Base-by-base conservation (phyloP, 208 protist genomes). In the Eutreptiella sp. region DNA sequence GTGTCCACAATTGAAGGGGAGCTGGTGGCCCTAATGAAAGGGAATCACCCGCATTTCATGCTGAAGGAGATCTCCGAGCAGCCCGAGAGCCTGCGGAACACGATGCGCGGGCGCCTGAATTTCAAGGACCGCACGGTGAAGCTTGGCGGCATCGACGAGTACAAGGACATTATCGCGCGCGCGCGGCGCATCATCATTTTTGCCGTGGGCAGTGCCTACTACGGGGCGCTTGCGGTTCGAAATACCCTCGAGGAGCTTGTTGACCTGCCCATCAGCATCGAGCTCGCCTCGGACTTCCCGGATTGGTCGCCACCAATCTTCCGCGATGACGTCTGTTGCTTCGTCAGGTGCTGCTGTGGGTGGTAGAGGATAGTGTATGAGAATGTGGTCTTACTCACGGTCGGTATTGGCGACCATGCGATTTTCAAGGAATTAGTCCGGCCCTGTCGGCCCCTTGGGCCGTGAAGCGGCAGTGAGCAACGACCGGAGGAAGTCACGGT, bases 21-120 rank as follows among this genome's bases (percentile, higher is more conserved):
- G 64, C 57, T 90, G 24, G 79, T 87, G 46, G 77, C 79, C 35
- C 73, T 96, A 33, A 80, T 76, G 48, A 94, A 94, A 66, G 89
- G 90, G 9, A 70, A 64, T 33, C 97, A 93, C 70, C 60, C 73
- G 9, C 84, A 94, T 73, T 97, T 94, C 68, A 98, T 97, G 94
- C 76, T 93, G 23, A 98, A 98, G 76, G 93, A 98, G 75, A 97
- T 98, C 50, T 80, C 85, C 66, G 92, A 98, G 72, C 94, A 98
- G 79, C 65, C 85, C 1, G 85, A 96, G 39, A 85, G 84, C 29
- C 66, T 94, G 11, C 50, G 84, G 16, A 88, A 88, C 73, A 83
- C 82, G 4, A 94, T 97, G 86, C 77, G 77, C 4, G 88, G 84
- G n/a, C 84, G 92, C 38, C 64, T 97, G 34, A 68, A 92, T 69